A percentile compares a stretch with the other conserved stretches of the same genome.
phyloP scores from a whole-genome alignment of 352 stramenopile species.

The Phytophthora sp. region DNA sequence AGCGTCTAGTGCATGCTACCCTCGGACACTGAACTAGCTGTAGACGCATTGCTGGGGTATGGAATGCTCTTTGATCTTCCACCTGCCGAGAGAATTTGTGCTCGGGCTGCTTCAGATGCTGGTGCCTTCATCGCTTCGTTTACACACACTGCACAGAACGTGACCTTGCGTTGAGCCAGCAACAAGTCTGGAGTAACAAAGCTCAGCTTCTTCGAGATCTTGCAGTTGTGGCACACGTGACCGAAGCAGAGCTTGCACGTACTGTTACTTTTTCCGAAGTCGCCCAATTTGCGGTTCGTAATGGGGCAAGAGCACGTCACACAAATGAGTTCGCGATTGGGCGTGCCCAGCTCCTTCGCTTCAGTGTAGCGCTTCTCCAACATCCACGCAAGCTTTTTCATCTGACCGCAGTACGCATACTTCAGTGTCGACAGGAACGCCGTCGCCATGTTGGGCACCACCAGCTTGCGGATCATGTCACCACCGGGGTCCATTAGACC shows the following conservation, averaged over 20 bases:
- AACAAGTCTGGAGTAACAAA: slow-evolving; percentile 43
- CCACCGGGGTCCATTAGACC: slow-evolving; percentile 40
- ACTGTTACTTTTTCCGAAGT: slow-evolving; percentile 38
- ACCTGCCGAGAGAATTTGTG: slow-evolving; percentile 19
- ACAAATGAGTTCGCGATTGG: slow-evolving; percentile 34
- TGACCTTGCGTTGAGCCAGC: slow-evolving; percentile 37
- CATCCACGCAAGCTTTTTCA: slow-evolving; percentile 54
- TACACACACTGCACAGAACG: slow-evolving; percentile 43
- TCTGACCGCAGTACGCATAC: slow-evolving; percentile 46
- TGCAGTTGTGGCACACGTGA: slow-evolving; percentile 38
- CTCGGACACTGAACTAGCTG: slow-evolving; percentile 30
- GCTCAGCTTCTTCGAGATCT: slow-evolving; percentile 42
- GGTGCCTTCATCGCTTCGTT: slow-evolving; percentile 31
- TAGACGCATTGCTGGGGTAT: slow-evolving; percentile 25
- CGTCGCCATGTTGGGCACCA: slow-evolving; percentile 38
- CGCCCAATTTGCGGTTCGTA: slow-evolving; percentile 24
- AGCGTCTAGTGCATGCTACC: slow-evolving; percentile 17
- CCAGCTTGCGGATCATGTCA: slow-evolving; percentile 41
- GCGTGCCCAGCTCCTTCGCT: slow-evolving; percentile 31
- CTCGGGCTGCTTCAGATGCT: slow-evolving; percentile 27
- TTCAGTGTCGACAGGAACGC: slow-evolving; percentile 39
- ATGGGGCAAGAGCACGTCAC: slow-evolving; percentile 34
- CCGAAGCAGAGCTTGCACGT: slow-evolving; percentile 45
- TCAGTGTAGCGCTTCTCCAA: slow-evolving; percentile 36
- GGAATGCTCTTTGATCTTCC: slow-evolving; percentile 15